phyloP scores from a whole-genome alignment of 1,139 yeast species.

The Eremothecium coryli region DNA sequence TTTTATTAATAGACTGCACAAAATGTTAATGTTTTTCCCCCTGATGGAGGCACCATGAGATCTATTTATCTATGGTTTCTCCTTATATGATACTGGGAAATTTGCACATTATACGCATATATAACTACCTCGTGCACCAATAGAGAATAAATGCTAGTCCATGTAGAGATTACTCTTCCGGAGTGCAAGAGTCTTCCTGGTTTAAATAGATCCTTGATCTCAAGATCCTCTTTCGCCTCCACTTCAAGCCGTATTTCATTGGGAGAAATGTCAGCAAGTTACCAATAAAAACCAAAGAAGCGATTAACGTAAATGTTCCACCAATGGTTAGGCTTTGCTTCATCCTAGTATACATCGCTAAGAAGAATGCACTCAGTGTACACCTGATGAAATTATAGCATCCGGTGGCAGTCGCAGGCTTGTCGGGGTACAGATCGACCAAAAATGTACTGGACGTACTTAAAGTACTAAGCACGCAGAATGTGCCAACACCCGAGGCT shows the following conservation, averaged over 20 bases:
- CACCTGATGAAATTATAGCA: conserved; percentile 55
- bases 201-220: too few relatives aligned
- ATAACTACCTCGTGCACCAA: too few relatives aligned
- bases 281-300: conserved; percentile 26
- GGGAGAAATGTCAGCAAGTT: conserved; percentile 26
- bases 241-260: conserved; percentile 27
- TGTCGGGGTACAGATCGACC: conserved; percentile 52
- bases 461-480: conserved; percentile 44
- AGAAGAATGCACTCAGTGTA: conserved; percentile 48
- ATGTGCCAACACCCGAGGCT: conserved; percentile 45
- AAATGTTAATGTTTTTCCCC: too few relatives aligned
- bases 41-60: too few relatives aligned
- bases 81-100: too few relatives aligned
- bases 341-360: conserved; percentile 56
- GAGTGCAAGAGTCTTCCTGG: too few relatives aligned
- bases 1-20: conserved; percentile 4
- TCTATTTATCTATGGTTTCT: too few relatives aligned
- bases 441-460: conserved; percentile 46
- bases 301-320: conserved; percentile 54
- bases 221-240: conserved; percentile 23
- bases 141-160: too few relatives aligned
- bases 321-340: conserved; percentile 44
- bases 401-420: conserved; percentile 54
- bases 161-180: too few relatives aligned
- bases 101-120: too few relatives aligned